Evolutionary conservation across 768 basidiomycete species (phyloP).

Genomic region (Boletus speciosus): DNA sequence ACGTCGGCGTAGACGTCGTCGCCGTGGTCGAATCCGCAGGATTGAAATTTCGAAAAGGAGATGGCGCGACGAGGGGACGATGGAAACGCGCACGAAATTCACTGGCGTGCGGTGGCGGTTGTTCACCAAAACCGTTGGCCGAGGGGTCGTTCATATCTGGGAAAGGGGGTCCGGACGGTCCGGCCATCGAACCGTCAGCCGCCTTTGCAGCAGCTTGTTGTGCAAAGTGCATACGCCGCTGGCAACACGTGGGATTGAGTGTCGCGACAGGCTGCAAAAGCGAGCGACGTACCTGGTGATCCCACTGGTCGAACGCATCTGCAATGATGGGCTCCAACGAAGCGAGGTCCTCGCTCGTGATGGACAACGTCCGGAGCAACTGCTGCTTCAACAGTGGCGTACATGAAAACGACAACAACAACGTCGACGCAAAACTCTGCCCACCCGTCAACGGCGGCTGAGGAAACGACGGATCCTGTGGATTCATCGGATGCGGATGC

Average conservation of each 20-base stretch:
- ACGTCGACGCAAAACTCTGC: conserved; percentile 75
- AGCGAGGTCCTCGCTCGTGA: conserved; percentile 77
- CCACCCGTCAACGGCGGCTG: conserved; percentile 52
- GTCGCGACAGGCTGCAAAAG: background rate
- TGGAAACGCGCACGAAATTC: conserved; percentile 70
- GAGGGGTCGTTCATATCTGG: conserved; percentile 33
- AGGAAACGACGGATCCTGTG: conserved; percentile 61
- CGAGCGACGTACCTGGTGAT: conserved; percentile 58
- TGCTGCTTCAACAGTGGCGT: conserved; percentile 73
- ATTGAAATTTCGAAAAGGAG: conserved; percentile 49
- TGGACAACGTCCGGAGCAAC: conserved; percentile 63
- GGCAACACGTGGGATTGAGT: background rate
- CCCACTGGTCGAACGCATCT: conserved; percentile 85
- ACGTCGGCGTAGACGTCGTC: conserved; percentile 33
- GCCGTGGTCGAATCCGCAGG: conserved; percentile 28
- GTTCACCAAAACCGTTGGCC: conserved; percentile 26
- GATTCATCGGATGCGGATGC: conserved; percentile 34
- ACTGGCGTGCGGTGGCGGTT: conserved; percentile 34
- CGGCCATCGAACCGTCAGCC: conserved; percentile 27
- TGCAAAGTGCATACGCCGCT: conserved; percentile 50
- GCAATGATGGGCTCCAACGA: conserved; percentile 78
- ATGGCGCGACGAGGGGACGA: conserved; percentile 54
- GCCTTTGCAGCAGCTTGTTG: conserved; percentile 34
- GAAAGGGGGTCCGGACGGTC: conserved; percentile 30
- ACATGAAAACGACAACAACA: conserved; percentile 74